These are phyloP conservation scores for Phytophthora sp. DNA, from an alignment of 352 stramenopile species.

Conservation along the genomic window DNA sequence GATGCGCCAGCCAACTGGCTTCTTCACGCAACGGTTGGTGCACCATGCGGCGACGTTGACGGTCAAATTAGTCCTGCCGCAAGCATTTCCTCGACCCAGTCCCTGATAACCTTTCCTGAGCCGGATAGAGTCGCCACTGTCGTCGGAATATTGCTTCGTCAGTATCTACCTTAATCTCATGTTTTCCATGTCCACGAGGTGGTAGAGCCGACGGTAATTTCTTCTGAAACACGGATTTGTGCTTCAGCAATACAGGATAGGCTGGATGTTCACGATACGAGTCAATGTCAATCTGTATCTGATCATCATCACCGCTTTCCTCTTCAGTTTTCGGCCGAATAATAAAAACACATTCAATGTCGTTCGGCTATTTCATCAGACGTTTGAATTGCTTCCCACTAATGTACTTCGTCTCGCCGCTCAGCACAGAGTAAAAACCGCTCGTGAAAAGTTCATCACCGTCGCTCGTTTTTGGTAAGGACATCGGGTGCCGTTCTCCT, in stretches of 20 bases:
- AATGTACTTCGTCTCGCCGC: constrained; percentile 2
- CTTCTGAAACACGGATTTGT: neutral
- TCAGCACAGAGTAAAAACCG: neutral
- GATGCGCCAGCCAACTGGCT: neutral
- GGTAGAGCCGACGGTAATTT: neutral
- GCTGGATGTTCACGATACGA: neutral
- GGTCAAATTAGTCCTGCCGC: neutral
- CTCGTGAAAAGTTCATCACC: neutral
- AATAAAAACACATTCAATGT: constrained; percentile 5
- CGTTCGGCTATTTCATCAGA: neutral
- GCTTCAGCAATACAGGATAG: neutral
- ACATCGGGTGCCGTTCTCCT: neutral
- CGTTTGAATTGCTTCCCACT: constrained; percentile 5
- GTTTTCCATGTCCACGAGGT: neutral
- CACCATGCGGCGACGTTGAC: neutral
- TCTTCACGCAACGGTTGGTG: neutral
- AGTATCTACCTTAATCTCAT: constrained; percentile 1
- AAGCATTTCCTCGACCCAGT: neutral
- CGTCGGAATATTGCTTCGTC: neutral
- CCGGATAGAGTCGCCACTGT: neutral
- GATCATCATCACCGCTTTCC: neutral
- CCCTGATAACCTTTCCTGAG: neutral
- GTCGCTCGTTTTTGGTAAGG: neutral
- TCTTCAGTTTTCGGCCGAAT: constrained; percentile 6
- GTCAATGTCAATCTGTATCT: neutral